phyloP scores from a whole-genome alignment of 306 rosid species.

The Cotoneaster glaucophyllus region DNA sequence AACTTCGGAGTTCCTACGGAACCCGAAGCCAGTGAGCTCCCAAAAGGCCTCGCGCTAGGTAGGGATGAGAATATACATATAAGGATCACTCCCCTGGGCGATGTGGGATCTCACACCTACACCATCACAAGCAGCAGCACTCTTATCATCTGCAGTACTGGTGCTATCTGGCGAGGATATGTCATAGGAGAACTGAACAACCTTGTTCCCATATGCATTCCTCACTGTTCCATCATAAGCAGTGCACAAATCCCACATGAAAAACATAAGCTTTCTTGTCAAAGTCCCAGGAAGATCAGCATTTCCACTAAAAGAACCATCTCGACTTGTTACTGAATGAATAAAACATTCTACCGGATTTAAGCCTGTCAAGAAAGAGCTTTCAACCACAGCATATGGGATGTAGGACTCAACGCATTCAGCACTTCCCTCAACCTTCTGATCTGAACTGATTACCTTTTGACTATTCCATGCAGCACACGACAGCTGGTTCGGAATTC shows the following conservation, averaged over 20 bases:
- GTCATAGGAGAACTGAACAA: constrained; percentile 65
- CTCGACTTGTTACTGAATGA: constrained; percentile 86
- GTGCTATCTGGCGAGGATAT: constrained; percentile 11
- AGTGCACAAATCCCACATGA: constrained; percentile 73
- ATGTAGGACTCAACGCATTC: constrained; percentile 49
- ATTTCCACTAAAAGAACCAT: constrained; percentile 83
- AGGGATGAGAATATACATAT: too few relatives aligned
- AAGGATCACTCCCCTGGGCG: too few relatives aligned
- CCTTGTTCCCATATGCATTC: constrained; percentile 71
- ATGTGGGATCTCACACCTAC: too few relatives aligned
- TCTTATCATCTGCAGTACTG: constrained; percentile 7
- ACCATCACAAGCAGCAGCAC: constrained; percentile 12
- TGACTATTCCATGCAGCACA: constrained; percentile 82
- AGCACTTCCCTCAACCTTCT: constrained; percentile 29
- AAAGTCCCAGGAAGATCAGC: constrained; percentile 96
- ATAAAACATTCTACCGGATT: constrained; percentile 90
- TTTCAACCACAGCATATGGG: constrained; percentile 76
- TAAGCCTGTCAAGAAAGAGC: constrained; percentile 76
- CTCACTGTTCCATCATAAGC: constrained; percentile 95
- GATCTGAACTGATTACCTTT: constrained; percentile 31
- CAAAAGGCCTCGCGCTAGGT: too few relatives aligned
- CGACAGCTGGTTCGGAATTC: constrained; percentile 61
- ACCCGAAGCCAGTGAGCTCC: too few relatives aligned
- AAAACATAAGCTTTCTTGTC: constrained; percentile 71
- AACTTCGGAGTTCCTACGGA: too few relatives aligned